Evolutionary conservation across 2,329 filamentous ascomycete species (phyloP), one percentile per base, ranked within the genome.

Genomic region (Tolypocladium tropicale): DNA sequence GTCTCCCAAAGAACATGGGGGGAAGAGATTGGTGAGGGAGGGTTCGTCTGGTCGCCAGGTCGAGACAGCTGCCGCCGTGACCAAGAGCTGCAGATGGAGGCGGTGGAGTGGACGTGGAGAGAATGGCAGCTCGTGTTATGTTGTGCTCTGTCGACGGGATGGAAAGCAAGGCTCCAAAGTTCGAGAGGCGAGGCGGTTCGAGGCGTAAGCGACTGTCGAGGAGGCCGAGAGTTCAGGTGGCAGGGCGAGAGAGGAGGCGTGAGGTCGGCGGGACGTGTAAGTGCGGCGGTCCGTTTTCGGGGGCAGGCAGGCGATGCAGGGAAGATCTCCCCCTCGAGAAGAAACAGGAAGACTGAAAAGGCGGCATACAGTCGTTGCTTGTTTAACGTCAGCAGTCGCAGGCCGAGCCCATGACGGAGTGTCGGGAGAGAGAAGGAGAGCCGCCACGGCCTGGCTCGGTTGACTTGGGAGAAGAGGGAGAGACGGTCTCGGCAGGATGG

Each of bases 1-100:
- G 58, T 53, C 62, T 62, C 53, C 62, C 60, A 63, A 65, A 59
- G 59, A 64, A 70, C 68, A 70, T 70, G 58, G 46, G 59, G 58
- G 54, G 53, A 46, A 48, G 55, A 53, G 25, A 23, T 16, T n/a
- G 37, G 23, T 28, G 43, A 32, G 25, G 28, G 25, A 41, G 32
- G 32, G 34, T 49, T 23, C 16, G 53, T 50, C 10, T 48, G 52
- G 52, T 34, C 37, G 51, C 32, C 14, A n/a, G 46, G 43, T 41
- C 36, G 52, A 54, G 55, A 23, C n/a, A 37, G 52, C 11, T 10
- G 51, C 48, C 36, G 53, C 58, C 46, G 56, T 57, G 60, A 61
- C 43, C 51, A 56, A 60, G 53, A 49, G 53, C 43, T 52, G 53
- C 18, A 25, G 52, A 39, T 37, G 30, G 34, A 37, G 51, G 51